A percentile compares a stretch with the other conserved stretches of the same genome.
Conservation (phyloP, 108 stramenopile species). For the Skeletonema grethae region DNA sequence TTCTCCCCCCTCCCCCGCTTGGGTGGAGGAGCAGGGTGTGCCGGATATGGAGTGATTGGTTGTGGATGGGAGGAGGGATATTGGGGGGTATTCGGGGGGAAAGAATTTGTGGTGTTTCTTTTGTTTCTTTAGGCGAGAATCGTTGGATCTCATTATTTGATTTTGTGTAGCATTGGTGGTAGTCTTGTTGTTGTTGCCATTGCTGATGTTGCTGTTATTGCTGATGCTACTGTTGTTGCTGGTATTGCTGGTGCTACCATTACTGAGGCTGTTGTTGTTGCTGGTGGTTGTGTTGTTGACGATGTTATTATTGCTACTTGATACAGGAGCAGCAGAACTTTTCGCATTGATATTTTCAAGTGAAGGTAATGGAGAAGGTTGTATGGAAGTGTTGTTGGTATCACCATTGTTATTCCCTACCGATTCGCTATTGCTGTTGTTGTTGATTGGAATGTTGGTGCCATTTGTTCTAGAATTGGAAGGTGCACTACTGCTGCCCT, state of each 20-base stretch:
- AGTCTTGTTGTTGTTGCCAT: no score
- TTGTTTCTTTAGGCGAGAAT: constrained; percentile 4
- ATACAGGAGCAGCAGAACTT: neutral
- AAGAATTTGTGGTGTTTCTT: constrained; percentile 2
- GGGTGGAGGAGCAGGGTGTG: neutral
- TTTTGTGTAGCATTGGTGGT: no score
- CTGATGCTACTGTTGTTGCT: no score
- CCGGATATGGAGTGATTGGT: neutral
- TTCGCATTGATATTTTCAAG: neutral
- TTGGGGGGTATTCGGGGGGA: neutral
- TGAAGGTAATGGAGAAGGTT: neutral
- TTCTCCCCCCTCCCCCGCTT: neutral
- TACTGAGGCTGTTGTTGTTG: no score
- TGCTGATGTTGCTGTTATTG: no score
- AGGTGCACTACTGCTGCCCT: neutral
- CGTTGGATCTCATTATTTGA: neutral
- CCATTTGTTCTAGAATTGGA: neutral
- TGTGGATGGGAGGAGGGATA: neutral
- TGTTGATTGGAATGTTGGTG: neutral
- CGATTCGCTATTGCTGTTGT: neutral
- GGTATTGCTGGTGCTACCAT: no score
- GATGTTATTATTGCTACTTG: neutral
- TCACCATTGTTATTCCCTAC: no score
- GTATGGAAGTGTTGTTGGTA: neutral
- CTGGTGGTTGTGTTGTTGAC: no score